Percentiles rank a stretch among this genome's conserved stretches.
Conservation (phyloP, 495 filamentous ascomycete species). For the Penicillium bialowiezense region DNA sequence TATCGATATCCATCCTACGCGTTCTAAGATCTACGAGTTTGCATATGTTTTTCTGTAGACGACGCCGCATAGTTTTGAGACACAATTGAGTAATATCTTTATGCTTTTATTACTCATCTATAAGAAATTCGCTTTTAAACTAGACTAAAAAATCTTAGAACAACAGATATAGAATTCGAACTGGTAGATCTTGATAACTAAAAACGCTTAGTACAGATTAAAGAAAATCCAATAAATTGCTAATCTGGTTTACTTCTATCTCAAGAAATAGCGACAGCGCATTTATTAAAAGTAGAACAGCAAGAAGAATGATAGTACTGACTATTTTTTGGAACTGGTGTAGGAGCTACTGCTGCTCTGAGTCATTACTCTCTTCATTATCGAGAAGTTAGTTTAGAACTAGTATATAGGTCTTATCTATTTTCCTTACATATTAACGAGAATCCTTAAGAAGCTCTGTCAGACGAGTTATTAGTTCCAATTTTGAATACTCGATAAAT, state of each 20-base stretch:
- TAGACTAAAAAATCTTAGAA: conserved; percentile 13
- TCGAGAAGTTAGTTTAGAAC: conserved; percentile 22
- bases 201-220: conserved; percentile 27
- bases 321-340: conserved; percentile 26
- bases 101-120: conserved; percentile 11
- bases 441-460: conserved; percentile 15
- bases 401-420: conserved; percentile 29
- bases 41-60: conserved; percentile 36
- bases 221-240: conserved; percentile 15
- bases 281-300: conserved; percentile 20
- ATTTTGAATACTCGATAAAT: conserved; percentile 18
- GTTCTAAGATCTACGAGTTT: conserved; percentile 21
- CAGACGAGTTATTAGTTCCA: conserved; percentile 14
- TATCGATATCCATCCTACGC: conserved; percentile 19
- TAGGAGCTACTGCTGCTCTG: neutral
- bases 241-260: conserved; percentile 7
- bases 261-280: conserved; percentile 15
- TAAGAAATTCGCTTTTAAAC: conserved; percentile 14
- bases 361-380: conserved; percentile 8
- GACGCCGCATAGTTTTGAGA: conserved; percentile 27
- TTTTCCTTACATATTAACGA: conserved; percentile 9
- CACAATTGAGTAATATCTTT: conserved; percentile 14
- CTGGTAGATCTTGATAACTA: conserved; percentile 17
- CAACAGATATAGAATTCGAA: conserved; percentile 9
- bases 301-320: conserved; percentile 27